Evolutionary conservation across 768 basidiomycete genomes (phyloP).

Genomic region (Dendrothele bispora): DNA sequence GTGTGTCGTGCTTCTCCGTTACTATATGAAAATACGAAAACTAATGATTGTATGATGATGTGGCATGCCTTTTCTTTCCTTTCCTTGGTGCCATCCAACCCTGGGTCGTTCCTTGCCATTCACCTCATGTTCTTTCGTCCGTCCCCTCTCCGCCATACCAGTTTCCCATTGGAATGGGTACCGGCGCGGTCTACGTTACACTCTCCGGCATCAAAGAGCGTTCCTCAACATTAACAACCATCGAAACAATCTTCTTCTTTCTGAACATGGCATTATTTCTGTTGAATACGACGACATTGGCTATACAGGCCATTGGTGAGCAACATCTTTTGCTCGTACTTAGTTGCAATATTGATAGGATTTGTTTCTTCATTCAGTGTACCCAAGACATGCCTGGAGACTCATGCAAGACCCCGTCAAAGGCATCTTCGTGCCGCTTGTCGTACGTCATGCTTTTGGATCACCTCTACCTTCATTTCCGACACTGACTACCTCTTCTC

Average conservation of each 20-base stretch:
- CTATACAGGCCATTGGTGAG: constrained; percentile 43
- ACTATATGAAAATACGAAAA: background rate
- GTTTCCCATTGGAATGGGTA: constrained; percentile 53
- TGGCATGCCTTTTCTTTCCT: too few relatives aligned
- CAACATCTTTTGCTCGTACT: background rate
- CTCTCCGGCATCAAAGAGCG: constrained; percentile 39
- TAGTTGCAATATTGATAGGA: background rate
- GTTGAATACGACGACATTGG: constrained; percentile 40
- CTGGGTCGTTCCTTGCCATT: too few relatives aligned
- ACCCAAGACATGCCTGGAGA: constrained; percentile 40
- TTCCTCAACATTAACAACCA: constrained; percentile 26
- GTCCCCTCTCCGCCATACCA: constrained; percentile 11
- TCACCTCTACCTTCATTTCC: background rate
- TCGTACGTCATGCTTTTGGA: constrained; percentile 15
- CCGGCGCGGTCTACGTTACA: constrained; percentile 49
- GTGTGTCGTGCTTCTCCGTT: constrained; percentile 24
- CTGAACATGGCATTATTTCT: constrained; percentile 44
- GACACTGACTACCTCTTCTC: background rate
- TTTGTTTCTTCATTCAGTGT: constrained; percentile 29
- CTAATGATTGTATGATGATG: background rate
- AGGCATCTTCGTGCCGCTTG: constrained; percentile 42
- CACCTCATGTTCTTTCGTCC: background rate
- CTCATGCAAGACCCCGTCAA: constrained; percentile 44
- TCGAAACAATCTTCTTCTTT: constrained; percentile 48
- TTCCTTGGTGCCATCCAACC: too few relatives aligned